These are phyloP conservation scores for Monilinia vaccinii-corymbosi DNA, from an alignment of 2,329 filamentous ascomycete species.

Conservation along the genomic window DNA sequence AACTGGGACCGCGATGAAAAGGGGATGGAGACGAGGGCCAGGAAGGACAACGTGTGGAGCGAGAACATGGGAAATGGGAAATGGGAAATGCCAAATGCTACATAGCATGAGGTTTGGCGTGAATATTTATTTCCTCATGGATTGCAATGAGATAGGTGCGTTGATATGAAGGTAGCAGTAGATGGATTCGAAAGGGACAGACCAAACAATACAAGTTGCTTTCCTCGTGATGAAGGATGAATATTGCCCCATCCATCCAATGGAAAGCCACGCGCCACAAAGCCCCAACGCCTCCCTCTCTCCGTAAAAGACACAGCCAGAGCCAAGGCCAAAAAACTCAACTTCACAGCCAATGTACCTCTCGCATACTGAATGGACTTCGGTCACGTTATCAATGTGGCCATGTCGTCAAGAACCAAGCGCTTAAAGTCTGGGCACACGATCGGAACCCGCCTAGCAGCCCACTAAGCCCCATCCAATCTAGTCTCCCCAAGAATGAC, in stretches of 20 bases:
- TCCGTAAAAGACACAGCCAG: too few relatives aligned
- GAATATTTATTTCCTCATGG: background rate
- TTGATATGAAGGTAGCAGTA: too few relatives aligned
- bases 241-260: too few relatives aligned
- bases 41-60: background rate
- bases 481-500: background rate
- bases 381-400: too few relatives aligned
- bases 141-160: background rate
- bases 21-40: too few relatives aligned
- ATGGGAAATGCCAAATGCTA: too few relatives aligned
- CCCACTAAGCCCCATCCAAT: background rate
- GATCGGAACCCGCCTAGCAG: background rate
- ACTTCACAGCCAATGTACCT: too few relatives aligned
- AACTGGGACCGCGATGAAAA: background rate
- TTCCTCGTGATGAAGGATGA: too few relatives aligned
- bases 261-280: background rate
- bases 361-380: too few relatives aligned
- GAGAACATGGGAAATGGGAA: background rate
- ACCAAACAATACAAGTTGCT: too few relatives aligned
- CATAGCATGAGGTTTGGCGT: background rate
- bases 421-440: background rate
- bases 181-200: too few relatives aligned
- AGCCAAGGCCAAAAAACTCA: background rate
- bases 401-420: background rate
- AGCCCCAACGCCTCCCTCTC: too few relatives aligned